These are phyloP conservation scores for Borealophlyctis nickersoniae DNA, from an alignment of 192 early-diverging fungal genomes.

Conservation along the genomic window DNA sequence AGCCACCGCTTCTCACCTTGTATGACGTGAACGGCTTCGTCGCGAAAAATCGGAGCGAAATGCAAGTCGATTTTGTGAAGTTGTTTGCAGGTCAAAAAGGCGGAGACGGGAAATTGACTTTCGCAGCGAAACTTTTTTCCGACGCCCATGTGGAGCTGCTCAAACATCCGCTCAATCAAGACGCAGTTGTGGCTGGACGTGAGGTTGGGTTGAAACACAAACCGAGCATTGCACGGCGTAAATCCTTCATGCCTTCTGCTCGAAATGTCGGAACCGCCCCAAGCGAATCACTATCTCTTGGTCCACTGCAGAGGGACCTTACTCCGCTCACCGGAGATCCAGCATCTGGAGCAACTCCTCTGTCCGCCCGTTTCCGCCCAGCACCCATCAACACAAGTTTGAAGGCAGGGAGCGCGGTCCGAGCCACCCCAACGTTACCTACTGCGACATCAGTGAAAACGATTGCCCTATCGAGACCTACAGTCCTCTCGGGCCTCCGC, in stretches of 20 bases:
- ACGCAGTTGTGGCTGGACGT: slow-evolving; percentile 77
- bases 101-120: slow-evolving; percentile 47
- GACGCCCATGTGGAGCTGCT: slow-evolving; percentile 71
- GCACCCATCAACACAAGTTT: neutral
- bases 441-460: slow-evolving; percentile 7
- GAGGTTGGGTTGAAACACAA: slow-evolving; percentile 63
- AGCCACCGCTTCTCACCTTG: neutral
- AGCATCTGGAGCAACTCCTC: neutral
- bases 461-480: neutral
- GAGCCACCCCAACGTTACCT: slow-evolving; percentile 4
- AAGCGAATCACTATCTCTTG: slow-evolving; percentile 18
- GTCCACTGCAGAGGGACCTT: too few species aligned
- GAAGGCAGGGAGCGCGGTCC: slow-evolving; percentile 15
- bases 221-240: slow-evolving; percentile 59
- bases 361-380: too few species aligned
- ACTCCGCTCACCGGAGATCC: neutral
- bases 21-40: slow-evolving; percentile 63
- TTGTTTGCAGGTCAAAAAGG: slow-evolving; percentile 68
- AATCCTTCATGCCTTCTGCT: slow-evolving; percentile 18
- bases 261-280: too few species aligned
- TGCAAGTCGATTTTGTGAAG: slow-evolving; percentile 81
- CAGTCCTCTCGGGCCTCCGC: slow-evolving; percentile 2
- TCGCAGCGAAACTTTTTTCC: slow-evolving; percentile 73
- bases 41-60: slow-evolving; percentile 70
- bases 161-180: slow-evolving; percentile 76